Base-by-base conservation (phyloP, 495 filamentous ascomycete species). In the Hypomontagnella submonticulosa region DNA sequence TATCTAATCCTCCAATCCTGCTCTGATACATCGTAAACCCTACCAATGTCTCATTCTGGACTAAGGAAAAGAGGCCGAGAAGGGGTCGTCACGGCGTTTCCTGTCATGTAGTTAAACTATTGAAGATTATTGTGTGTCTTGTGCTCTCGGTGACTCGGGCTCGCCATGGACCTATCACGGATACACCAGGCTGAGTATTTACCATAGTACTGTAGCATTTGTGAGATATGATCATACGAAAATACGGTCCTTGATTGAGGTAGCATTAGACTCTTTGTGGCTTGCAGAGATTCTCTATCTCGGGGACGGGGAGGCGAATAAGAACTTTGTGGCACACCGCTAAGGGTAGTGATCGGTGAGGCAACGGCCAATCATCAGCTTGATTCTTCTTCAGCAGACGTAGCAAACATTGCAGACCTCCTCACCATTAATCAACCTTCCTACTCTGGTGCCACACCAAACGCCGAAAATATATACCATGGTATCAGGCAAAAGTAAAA, bases 271-370 rank as follows among this genome's bases (percentile, higher is more conserved):
- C 36, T 49, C 41, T 12, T n/a, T 13, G 49, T 37, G 47, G 18
- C 30, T 20, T 50, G 15, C 10, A 12, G 13, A 27, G 30, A 33
- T 18, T 50, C 30, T 36, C 30, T 1, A 16, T 16, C 32, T 9
- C 30, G 30, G 47, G 4, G 34, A 38, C 38, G 16, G 23, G 1
- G 1, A 16, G 36, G 48, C 57, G 47, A 62, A 58, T 62, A 15
- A 47, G 52, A 48, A 43, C 12, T 12, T 33, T 53, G 38, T 46
- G 42, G 16, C 27, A 36, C 15, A 23, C 47, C 48, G 18, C 27
- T 66, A 54, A 16, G 27, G 58, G 57, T 62, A 62, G 47, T 57
- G 33, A 53, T 67, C 38, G 42, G 51, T 47, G 13, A 19, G 15
- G 27, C 19, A 41, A 16, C 2, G n/a, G 15, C 51, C 38, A 48